phyloP scores from a whole-genome alignment of 306 rosid genomes.

The Neltuma alba region DNA sequence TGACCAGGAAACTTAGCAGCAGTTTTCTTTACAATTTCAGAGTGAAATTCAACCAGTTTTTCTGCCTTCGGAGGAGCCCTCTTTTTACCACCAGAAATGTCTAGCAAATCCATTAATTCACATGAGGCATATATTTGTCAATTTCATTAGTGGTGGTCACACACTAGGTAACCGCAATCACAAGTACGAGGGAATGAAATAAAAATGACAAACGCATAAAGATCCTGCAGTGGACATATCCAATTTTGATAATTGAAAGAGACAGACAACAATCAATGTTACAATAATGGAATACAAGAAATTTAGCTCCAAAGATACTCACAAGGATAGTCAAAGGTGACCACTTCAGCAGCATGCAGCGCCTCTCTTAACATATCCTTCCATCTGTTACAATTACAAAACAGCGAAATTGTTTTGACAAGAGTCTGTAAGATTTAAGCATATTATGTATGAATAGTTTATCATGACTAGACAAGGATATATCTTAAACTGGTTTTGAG shows the following conservation, averaged over 20 bases:
- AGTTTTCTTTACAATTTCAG: slow-evolving; percentile 54
- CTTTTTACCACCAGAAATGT: slow-evolving; percentile 73
- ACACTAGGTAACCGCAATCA: background rate
- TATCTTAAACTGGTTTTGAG: background rate
- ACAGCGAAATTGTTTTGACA: slow-evolving; percentile 25
- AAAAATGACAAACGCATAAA: background rate
- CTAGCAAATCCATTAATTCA: slow-evolving; percentile 41
- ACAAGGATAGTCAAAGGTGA: slow-evolving; percentile 93
- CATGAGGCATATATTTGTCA: background rate
- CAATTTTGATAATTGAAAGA: background rate
- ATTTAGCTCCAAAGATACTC: slow-evolving; percentile 37
- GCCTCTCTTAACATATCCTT: slow-evolving; percentile 65
- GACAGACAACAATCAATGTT: background rate
- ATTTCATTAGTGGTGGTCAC: background rate
- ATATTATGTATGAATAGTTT: background rate
- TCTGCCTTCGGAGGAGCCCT: slow-evolving; percentile 92
- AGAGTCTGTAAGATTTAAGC: background rate
- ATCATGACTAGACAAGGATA: background rate
- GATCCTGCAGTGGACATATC: background rate
- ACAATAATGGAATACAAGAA: background rate
- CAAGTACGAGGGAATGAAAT: background rate
- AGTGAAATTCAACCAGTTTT: slow-evolving; percentile 71
- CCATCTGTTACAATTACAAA: slow-evolving; percentile 57
- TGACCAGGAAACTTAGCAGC: slow-evolving; percentile 75
- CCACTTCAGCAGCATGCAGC: slow-evolving; percentile 70